Evolutionary conservation across 805 yeast genomes (phyloP), one percentile per base, ranked within the genome.

Genomic region (Wickerhamiella shivajii): DNA sequence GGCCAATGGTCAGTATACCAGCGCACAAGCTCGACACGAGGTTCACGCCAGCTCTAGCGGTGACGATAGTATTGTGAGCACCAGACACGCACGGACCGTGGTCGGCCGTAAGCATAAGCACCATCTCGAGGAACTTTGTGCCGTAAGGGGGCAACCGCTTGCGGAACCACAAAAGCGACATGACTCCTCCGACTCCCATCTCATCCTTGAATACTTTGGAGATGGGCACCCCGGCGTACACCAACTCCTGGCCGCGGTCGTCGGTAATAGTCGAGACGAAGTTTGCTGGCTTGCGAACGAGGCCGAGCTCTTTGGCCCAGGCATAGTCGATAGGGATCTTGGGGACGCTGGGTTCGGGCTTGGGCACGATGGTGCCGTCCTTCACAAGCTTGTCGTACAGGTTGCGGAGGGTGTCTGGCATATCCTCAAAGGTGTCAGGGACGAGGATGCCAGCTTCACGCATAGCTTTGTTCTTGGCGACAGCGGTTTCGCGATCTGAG

Each of bases 371-470:
- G 26, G 43, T 47, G 26, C 61, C 60, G 44, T 45, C 45, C 44
- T 52, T 44, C 21, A 59, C 61, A 47, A 90, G 67, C 53, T 73
- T 73, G 58, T 85, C 87, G 59, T 87, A 87, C 35, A 96, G 94
- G 40, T 44, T 36, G 24, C 50, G 39, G 16, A 61, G 50, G 12
- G 39, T 46, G 42, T 53, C 61, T 23, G 66, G 66, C 50, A 61
- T 41, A 39, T 62, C 66, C 49, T 61, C 66, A 41, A 61, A 71
- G 52, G 77, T 81, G 40, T 77, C 80, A 46, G 93, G 94, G 36
- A 81, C 90, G 49, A 75, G 71, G 60, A 87, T 83, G 1, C 98
- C 98, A 15, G 97, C 97, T 46, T 76, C 77, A 59, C 80, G 77
- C 61, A 87, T 83, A 46, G 78, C 75, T 43, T 69, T 68, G 51